Evolutionary conservation across 306 rosid species (phyloP).

Genomic region (Abrus pulchellus): DNA sequence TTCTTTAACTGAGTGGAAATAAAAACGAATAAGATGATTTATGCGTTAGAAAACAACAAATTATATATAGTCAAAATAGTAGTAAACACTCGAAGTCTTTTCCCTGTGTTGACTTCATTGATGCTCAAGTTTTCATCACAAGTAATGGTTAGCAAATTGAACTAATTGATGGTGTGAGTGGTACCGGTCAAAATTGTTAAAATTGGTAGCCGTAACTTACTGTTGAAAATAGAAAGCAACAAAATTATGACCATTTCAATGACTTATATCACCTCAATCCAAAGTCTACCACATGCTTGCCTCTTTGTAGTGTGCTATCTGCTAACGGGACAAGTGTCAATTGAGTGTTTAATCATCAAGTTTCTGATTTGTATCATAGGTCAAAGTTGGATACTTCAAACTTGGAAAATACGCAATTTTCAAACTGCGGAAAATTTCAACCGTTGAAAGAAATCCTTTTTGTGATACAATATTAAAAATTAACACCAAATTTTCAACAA

Average conservation of each 20-base stretch:
- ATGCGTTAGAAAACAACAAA: background rate
- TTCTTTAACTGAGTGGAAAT: background rate
- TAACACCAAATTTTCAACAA: background rate
- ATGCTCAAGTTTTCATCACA: background rate
- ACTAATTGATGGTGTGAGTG: background rate
- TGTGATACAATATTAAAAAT: background rate
- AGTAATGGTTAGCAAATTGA: slow-evolving; percentile 20
- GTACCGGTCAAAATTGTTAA: slow-evolving; percentile 45
- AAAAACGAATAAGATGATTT: background rate
- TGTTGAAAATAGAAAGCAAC: slow-evolving; percentile 7
- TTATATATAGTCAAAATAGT: slow-evolving; percentile 4
- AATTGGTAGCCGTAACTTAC: background rate
- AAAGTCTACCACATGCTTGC: slow-evolving; percentile 33
- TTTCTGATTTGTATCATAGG: slow-evolving; percentile 4
- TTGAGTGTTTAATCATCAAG: background rate
- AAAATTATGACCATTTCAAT: background rate
- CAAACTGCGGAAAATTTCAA: background rate
- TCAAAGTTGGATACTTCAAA: slow-evolving; percentile 8
- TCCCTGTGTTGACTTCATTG: slow-evolving; percentile 5
- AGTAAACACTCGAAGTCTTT: background rate
- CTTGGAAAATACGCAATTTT: background rate
- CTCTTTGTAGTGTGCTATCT: background rate
- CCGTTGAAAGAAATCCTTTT: background rate
- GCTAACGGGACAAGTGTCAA: slow-evolving; percentile 26
- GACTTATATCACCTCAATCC: slow-evolving; percentile 23